Evolutionary conservation across 352 stramenopile species (phyloP), one percentile per base, ranked within the genome.

Genomic region (Pythium inflatum): DNA sequence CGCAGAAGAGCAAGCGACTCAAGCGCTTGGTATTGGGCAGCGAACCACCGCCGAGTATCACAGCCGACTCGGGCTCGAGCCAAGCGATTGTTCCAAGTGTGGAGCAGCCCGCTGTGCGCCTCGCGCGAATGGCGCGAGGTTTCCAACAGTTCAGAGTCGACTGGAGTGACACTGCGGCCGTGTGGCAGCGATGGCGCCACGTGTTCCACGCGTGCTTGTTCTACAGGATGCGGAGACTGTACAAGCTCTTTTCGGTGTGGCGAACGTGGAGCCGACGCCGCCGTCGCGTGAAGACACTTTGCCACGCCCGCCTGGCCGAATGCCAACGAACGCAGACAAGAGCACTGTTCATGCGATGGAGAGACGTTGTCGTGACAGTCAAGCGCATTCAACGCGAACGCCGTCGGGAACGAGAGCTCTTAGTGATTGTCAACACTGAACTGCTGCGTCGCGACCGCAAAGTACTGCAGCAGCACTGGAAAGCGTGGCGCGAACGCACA

Each of bases 171-270:
- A 31, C 77, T 16, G 55, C 58, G 9, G 62, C 65, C 33, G 66
- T 76, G 11, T 92, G 84, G 84, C 76, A 79, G 50, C 75, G 77
- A 1, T 92, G 84, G 82, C 74, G 84, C 5, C 78, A 82, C 38
- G 53, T 77, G 31, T 92, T 90, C 56, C 84, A 92, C 58, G 81
- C 84, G 2, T 58, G 77, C 25, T 61, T 91, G 24, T 92, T 91
- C 60, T 81, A 81, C 55, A 74, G 84, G 0, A 77, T 92, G 36
- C 81, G 81, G 8, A 58, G 49, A 5, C 48, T 82, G 2, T 73
- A 88, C 25, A 43, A 57, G 5, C 45, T 68, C 28, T 82, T 87
- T 8, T 40, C 66, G 2, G 45, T 1, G 14, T 90, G 82, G 84
- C 72, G 78, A 16, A 16, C 34, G 27, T 79, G 73, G 58, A 62